These are phyloP conservation scores for Mycena olivaceomarginata DNA, from an alignment of 768 basidiomycete species.

Conservation along the genomic window DNA sequence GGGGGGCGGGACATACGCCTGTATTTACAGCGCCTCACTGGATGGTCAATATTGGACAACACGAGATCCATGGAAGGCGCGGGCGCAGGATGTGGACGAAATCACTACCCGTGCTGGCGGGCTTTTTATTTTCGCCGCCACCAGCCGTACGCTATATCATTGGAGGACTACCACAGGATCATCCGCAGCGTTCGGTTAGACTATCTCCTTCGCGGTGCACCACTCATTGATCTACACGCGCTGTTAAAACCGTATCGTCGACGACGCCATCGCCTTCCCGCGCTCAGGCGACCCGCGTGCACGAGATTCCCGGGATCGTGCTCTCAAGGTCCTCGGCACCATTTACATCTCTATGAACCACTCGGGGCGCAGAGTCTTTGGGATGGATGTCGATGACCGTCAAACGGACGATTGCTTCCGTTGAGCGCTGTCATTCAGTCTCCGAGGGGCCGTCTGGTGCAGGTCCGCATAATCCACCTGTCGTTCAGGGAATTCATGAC, in stretches of 20 bases:
- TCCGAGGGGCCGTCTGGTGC: not conserved
- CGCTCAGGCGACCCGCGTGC: not conserved
- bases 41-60: conserved; percentile 1
- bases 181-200: not conserved
- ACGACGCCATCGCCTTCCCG: not conserved
- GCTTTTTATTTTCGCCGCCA: conserved; percentile 18
- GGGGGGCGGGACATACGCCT: not conserved
- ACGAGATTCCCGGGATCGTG: not conserved
- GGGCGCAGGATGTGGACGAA: conserved; percentile 1
- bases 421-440: not conserved
- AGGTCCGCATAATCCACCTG: not conserved
- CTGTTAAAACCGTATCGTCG: not conserved
- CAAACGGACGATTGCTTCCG: not conserved
- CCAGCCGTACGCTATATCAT: not conserved
- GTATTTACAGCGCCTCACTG: not conserved
- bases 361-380: not conserved
- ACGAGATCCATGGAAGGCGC: not conserved
- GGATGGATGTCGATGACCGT: not conserved
- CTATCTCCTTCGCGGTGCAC: not conserved
- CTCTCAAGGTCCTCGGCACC: not conserved
- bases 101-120: not conserved
- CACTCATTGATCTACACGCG: not conserved
- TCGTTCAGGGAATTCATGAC: not conserved
- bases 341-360: conserved; percentile 2
- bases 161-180: not conserved